Evolutionary conservation across 306 rosid genomes (phyloP).

Genomic region (Acacia confusa): DNA sequence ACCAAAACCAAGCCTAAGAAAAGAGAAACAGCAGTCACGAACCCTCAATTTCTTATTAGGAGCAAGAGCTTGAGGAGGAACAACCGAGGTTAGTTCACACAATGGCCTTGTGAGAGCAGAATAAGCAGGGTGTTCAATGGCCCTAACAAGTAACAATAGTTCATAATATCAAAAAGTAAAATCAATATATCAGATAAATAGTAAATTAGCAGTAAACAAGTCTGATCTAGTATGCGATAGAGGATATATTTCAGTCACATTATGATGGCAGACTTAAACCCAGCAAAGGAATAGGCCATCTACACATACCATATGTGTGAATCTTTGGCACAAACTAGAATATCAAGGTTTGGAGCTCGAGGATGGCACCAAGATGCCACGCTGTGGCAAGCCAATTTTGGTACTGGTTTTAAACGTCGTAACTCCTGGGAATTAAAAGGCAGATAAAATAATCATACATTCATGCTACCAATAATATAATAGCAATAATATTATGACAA

Average conservation of each 20-base stretch:
- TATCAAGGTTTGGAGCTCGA: slow-evolving; percentile 98
- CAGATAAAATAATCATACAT: slow-evolving; percentile 66
- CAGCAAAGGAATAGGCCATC: slow-evolving; percentile 15
- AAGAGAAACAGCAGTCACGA: slow-evolving; percentile 28
- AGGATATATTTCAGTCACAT: background rate
- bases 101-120: slow-evolving; percentile 98
- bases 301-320: slow-evolving; percentile 86
- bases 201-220: background rate
- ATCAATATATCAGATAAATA: background rate
- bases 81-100: slow-evolving; percentile 87
- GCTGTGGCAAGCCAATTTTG: slow-evolving; percentile 94
- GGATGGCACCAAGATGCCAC: slow-evolving; percentile 99
- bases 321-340: slow-evolving; percentile 93
- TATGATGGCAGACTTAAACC: slow-evolving; percentile 10
- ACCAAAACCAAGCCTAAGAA: slow-evolving; percentile 10
- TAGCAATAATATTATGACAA: background rate
- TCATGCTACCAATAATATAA: slow-evolving; percentile 16
- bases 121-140: slow-evolving; percentile 95
- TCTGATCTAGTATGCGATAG: background rate
- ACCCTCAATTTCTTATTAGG: slow-evolving; percentile 95
- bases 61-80: slow-evolving; percentile 88
- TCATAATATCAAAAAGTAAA: background rate
- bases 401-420: slow-evolving; percentile 95
- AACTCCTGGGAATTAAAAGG: slow-evolving; percentile 65
- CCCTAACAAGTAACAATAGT: slow-evolving; percentile 78